A percentile compares a stretch with the other conserved stretches of the same genome.
These are phyloP conservation scores for Mucor indicus DNA, from an alignment of 371 early-diverging fungal species.

Conservation along the genomic window DNA sequence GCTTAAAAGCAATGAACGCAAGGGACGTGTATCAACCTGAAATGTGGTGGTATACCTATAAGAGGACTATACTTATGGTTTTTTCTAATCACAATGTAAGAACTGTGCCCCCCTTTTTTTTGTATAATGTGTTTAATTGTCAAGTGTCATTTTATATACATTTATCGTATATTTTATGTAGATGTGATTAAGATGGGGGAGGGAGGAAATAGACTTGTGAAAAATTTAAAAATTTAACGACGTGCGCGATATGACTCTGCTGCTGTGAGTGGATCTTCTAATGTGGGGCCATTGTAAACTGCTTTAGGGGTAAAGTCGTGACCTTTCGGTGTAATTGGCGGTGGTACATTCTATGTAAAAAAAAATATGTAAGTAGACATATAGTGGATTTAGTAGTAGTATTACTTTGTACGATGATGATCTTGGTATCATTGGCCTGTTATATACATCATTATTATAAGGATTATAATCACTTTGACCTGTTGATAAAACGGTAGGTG, in stretches of 20 bases:
- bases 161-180: no score
- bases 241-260: conserved; percentile 22
- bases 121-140: no score
- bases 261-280: conserved; percentile 28
- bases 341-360: background rate
- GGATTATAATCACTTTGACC: conserved; percentile 13
- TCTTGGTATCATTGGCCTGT: conserved; percentile 7
- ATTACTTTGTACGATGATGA: conserved; percentile 19
- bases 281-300: conserved; percentile 15
- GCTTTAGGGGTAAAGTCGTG: background rate
- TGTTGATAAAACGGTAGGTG: background rate
- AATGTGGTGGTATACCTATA: no score
- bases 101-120: no score
- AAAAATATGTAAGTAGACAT: background rate
- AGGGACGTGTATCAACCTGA: no score
- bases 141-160: no score
- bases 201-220: background rate
- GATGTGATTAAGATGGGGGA: no score
- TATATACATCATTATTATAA: conserved; percentile 4
- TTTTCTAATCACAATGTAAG: no score
- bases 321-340: background rate
- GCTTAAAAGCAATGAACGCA: no score
- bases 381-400: background rate
- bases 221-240: background rate
- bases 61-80: no score